A percentile compares a stretch with the other conserved stretches of the same genome.
phyloP scores from a whole-genome alignment of 2,329 filamentous ascomycete genomes.

The Endothia cerciana region DNA sequence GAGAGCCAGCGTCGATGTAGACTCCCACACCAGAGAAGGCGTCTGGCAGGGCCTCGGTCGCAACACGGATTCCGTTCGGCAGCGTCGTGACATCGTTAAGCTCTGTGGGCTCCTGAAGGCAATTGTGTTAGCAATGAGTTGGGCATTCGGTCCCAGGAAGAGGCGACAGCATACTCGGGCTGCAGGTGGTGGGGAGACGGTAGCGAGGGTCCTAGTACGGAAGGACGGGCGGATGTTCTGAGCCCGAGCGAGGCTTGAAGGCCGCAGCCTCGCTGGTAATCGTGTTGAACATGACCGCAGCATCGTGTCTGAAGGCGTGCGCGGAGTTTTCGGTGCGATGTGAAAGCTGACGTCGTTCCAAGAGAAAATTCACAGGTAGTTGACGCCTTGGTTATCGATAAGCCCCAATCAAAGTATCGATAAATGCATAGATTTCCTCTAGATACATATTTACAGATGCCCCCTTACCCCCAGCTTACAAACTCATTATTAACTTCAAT shows the following conservation, averaged over 20 bases:
- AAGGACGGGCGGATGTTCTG: conserved; percentile 25
- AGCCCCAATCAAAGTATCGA: neutral
- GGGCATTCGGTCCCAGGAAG: neutral
- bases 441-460: neutral
- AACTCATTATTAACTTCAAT: no score
- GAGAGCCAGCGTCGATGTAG: conserved; percentile 92
- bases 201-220: conserved; percentile 25
- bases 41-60: conserved; percentile 90
- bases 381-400: conserved; percentile 26
- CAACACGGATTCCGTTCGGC: conserved; percentile 90
- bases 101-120: conserved; percentile 74
- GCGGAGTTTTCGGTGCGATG: neutral
- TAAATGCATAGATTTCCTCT: neutral
- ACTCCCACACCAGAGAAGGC: conserved; percentile 95
- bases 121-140: conserved; percentile 5
- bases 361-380: conserved; percentile 3
- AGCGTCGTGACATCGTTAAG: conserved; percentile 87
- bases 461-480: neutral
- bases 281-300: conserved; percentile 28
- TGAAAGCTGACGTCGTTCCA: conserved; percentile 11
- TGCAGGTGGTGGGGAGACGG: conserved; percentile 21
- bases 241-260: conserved; percentile 16
- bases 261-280: conserved; percentile 24
- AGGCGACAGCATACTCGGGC: conserved; percentile 22
- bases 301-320: conserved; percentile 18